Base-by-base conservation (phyloP, 2,329 filamentous ascomycete species). In the Huntiella bhutanensis region DNA sequence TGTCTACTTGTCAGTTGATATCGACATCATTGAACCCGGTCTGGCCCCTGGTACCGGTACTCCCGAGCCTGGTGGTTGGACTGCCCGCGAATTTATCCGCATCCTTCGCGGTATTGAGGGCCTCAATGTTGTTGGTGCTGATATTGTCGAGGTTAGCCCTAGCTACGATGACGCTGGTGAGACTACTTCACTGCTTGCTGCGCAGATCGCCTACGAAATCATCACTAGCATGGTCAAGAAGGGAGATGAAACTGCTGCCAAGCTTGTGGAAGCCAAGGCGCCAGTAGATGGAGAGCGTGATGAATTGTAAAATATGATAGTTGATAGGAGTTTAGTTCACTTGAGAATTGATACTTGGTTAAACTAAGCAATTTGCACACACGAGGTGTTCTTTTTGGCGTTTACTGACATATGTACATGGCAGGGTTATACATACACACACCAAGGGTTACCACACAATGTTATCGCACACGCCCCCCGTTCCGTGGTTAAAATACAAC, bases 31-130 rank as follows among this genome's bases (percentile, higher is more conserved):
- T 3, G 85, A 93, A 58, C 85, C 86, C 0, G 62, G 61, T 5
- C 63, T 64, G 45, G 62, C 62, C 2, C 83, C 84, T 0, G 83
- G 80, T 2, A 93, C 85, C 0, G 87, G 86, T 1, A 94, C 86
- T 0, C 86, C 86, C 0, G 86, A 93, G 64, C 81, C 85, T 0
- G 86, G 87, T 48, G 86, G 86, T 34, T 94, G 86, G 86, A 91
- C 83, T 4, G 92, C 82, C 15, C 69, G 86, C 44, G 87, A 94
- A 65, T 67, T 94, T 54, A 88, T 93, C 52, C 69, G 81, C 10
- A 84, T 94, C 49, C 62, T 94, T 58, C 68, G 85, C 32, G 85
- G 83, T 0, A 72, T 94, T 37, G 86, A 94, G 64, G 73, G 68
- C 0, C 60, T 94, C 58, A 93, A 94, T 57, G 64, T 94, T 3